These are phyloP conservation scores for Asterophora lycoperdoides DNA, from an alignment of 768 basidiomycete species.

Conservation along the genomic window DNA sequence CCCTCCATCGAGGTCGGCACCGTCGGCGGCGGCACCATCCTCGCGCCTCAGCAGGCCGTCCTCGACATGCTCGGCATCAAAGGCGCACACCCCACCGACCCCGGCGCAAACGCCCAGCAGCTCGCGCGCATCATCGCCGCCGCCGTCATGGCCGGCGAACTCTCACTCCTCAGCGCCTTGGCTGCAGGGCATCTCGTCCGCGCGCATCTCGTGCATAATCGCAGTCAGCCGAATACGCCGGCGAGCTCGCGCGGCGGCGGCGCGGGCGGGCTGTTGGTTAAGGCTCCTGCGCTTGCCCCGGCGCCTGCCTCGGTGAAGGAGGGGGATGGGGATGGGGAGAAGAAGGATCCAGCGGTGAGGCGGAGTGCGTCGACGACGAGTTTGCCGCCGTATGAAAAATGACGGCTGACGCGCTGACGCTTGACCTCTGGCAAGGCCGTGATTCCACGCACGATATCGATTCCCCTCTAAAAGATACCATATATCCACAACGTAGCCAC, in stretches of 20 bases:
- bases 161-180: conserved; percentile 86
- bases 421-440: too few relatives aligned
- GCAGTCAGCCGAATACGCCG: conserved; percentile 79
- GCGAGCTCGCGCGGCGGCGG: conserved; percentile 19
- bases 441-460: too few relatives aligned
- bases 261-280: background rate
- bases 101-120: conserved; percentile 85
- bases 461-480: too few relatives aligned
- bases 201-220: conserved; percentile 91
- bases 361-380: conserved; percentile 16
- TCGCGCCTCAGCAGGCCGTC: conserved; percentile 84
- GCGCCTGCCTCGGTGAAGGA: background rate
- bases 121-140: conserved; percentile 89
- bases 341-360: background rate
- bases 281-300: background rate
- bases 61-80: conserved; percentile 92
- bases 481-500: background rate
- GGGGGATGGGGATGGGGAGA: background rate
- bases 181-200: conserved; percentile 94
- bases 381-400: conserved; percentile 18
- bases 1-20: conserved; percentile 99
- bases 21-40: conserved; percentile 92
- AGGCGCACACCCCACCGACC: conserved; percentile 82
- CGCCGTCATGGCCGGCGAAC: conserved; percentile 96
- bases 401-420: background rate